phyloP scores from a whole-genome alignment of 164 flowering plant genomes.

The Vitis amurensis region DNA sequence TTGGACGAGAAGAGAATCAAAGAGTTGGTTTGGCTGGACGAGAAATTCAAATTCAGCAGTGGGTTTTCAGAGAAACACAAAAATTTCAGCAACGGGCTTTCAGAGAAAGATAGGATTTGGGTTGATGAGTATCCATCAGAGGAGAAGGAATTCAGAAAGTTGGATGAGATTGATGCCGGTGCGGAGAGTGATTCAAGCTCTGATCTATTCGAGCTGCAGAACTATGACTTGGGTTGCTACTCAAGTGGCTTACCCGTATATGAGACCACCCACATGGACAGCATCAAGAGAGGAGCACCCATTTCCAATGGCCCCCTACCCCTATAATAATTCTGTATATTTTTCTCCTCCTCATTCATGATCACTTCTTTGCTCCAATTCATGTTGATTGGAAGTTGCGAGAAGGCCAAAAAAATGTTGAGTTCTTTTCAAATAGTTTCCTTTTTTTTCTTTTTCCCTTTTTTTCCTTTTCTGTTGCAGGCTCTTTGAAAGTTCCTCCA shows the following conservation, averaged over 20 bases:
- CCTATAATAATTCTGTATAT: constrained; percentile 2
- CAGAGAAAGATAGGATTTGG: constrained; percentile 34
- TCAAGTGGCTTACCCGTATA: constrained; percentile 79
- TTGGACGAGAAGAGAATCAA: constrained; percentile 22
- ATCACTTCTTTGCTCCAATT: background rate
- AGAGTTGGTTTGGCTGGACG: constrained; percentile 39
- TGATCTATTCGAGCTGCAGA: constrained; percentile 86
- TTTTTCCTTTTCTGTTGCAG: background rate
- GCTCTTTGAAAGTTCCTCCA: constrained; percentile 8
- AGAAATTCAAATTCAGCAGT: constrained; percentile 32
- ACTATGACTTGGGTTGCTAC: constrained; percentile 59
- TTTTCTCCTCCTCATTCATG: background rate
- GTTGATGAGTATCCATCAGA: constrained; percentile 21
- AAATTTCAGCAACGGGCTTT: constrained; percentile 4
- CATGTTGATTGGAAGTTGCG: constrained; percentile 7
- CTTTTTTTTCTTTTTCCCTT: background rate
- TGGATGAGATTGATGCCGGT: constrained; percentile 47
- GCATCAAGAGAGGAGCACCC: constrained; percentile 56
- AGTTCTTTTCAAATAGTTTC: constrained; percentile 1
- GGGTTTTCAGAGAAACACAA: constrained; percentile 29
- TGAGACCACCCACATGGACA: constrained; percentile 72
- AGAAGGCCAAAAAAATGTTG: constrained; percentile 3
- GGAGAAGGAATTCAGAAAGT: constrained; percentile 29
- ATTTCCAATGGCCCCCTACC: constrained; percentile 27
- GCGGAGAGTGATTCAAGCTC: constrained; percentile 93